Evolutionary conservation across 768 basidiomycete species (phyloP).

Genomic region (Tylopilus cervinicoccineus): DNA sequence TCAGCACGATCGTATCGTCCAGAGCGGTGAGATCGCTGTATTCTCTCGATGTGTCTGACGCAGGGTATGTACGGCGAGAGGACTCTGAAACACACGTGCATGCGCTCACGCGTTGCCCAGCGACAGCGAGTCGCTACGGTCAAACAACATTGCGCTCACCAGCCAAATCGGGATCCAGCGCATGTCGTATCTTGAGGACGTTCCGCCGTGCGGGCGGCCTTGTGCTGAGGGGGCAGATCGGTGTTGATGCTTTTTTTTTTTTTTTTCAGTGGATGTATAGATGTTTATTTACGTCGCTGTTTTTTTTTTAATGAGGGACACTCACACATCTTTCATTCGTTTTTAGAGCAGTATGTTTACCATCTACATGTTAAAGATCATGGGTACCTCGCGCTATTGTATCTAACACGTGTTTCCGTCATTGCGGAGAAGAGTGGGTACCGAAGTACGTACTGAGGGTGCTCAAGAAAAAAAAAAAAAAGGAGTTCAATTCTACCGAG

Average conservation of each 20-base stretch:
- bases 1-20: slow-evolving; percentile 1
- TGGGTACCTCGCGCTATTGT: no score
- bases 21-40: slow-evolving; percentile 11
- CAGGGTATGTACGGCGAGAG: slow-evolving; percentile 1
- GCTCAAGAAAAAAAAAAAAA: no score
- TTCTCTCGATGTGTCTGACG: background rate
- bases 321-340: background rate
- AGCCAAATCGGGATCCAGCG: background rate
- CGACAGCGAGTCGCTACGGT: background rate
- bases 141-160: background rate
- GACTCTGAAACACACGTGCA: background rate
- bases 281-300: background rate
- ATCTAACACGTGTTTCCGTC: no score
- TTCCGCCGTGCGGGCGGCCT: background rate
- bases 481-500: no score
- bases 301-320: no score
- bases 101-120: slow-evolving; percentile 1
- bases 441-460: no score
- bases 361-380: no score
- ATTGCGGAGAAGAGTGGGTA: no score
- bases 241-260: background rate
- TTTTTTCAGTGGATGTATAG: background rate
- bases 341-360: background rate
- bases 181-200: background rate
- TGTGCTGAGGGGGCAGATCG: background rate